Percentiles rank a stretch among this genome's conserved stretches.
Evolutionary conservation across 306 rosid genomes (phyloP).

Genomic region (Lathyrus oleraceus): DNA sequence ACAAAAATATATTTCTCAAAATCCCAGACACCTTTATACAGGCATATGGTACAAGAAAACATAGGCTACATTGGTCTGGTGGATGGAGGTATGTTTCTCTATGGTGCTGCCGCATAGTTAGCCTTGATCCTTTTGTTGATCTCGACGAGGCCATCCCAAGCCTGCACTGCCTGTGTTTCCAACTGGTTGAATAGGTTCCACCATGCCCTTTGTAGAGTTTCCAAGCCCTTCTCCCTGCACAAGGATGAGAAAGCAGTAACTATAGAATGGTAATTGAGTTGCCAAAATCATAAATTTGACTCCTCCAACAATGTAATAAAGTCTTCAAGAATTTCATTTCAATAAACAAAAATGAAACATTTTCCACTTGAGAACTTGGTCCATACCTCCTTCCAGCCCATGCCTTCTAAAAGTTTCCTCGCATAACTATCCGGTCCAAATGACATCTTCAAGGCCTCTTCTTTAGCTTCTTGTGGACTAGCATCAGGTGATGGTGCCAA

Average conservation of each 20-base stretch:
- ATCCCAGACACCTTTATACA: neutral
- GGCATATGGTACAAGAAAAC: neutral
- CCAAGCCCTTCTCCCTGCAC: conserved; percentile 92
- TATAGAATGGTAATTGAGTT: neutral
- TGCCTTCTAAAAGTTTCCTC: conserved; percentile 60
- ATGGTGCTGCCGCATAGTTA: neutral
- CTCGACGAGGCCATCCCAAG: conserved; percentile 66
- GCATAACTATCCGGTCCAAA: conserved; percentile 87
- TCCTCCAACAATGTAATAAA: neutral
- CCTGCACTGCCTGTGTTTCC: conserved; percentile 80
- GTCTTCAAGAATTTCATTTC: neutral
- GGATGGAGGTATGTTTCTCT: neutral
- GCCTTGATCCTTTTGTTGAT: neutral
- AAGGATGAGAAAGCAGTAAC: neutral
- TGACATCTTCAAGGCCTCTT: conserved; percentile 74
- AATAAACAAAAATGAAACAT: conserved; percentile 1
- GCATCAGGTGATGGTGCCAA: conserved; percentile 38
- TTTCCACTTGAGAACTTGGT: conserved; percentile 6
- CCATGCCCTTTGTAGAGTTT: conserved; percentile 61
- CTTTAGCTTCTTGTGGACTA: conserved; percentile 57
- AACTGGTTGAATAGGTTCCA: conserved; percentile 68
- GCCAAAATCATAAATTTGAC: neutral
- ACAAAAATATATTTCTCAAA: neutral
- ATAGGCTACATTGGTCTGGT: neutral
- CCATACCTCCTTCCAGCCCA: conserved; percentile 98